Base-by-base conservation (phyloP, 805 yeast genomes). In the Yamadazyma takamatsuzukensis region DNA sequence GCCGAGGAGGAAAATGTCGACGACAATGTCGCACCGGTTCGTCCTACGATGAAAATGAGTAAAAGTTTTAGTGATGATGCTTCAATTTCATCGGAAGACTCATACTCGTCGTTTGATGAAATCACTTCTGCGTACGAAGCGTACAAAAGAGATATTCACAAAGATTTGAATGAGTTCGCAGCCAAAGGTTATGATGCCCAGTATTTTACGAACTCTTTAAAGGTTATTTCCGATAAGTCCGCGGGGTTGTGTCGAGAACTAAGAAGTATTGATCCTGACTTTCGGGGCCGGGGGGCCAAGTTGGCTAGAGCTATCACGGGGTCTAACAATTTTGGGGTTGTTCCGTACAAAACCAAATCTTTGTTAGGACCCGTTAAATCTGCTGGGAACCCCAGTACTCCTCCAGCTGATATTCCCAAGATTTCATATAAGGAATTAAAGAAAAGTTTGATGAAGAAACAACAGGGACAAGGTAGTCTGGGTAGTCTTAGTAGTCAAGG, bases 221-320 rank as follows among this genome's bases (percentile, higher is more conserved):
- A 39, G 21, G 22, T 47, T 6, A 53, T 67, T 12, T 58, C 69
- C 3, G 70, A 65, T 37, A 48, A 44, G 29, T 61, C 69, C 9
- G 41, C 48, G 5, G 41, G 33, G 18, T 55, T 66, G 21, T 67
- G 72, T 41, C 48, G 48, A 18, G 67, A 65, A 12, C 39, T 67
- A 9, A 46, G 57, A 10, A 49, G 43, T 5, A 53, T 66, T 5
- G 55, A 61, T 39, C 71, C 72, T 2, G 64, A 59, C 39, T 60
- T 59, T 40, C 45, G 47, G 18, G 69, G 71, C 4, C 47, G 56
- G 29, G 71, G 72, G 4, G 66, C 72, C 12, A 56, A 58, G 38
- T 48, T 66, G 36, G 72, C 72, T 0, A 43, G 64, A 9, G 59
- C 53, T 9, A 60, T 67, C 19, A 67, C 72, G 1, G 72, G 72